A percentile compares a stretch with the other conserved stretches of the same genome.
These are phyloP conservation scores for Aspergillus coremiiformis DNA, from an alignment of 495 filamentous ascomycete species.

Conservation along the genomic window DNA sequence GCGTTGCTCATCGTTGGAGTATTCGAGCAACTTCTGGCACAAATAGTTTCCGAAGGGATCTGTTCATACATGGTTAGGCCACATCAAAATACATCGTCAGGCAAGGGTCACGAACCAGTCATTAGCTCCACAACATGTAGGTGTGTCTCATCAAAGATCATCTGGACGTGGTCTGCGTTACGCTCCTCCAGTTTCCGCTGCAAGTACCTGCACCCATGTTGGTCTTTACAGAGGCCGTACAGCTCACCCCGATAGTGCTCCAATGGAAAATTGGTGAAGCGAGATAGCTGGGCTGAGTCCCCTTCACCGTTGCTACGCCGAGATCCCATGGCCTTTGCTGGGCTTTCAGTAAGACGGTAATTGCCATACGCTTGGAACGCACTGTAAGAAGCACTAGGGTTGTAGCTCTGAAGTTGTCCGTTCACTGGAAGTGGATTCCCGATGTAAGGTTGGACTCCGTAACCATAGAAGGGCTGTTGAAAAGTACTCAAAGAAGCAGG, in stretches of 20 bases:
- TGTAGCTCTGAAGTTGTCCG: slow-evolving; percentile 24
- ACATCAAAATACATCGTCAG: background rate
- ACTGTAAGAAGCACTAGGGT: slow-evolving; percentile 18
- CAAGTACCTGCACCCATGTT: slow-evolving; percentile 90
- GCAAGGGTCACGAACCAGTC: slow-evolving; percentile 54
- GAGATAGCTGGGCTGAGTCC: slow-evolving; percentile 40
- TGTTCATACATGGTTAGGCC: slow-evolving; percentile 16
- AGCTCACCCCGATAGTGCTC: slow-evolving; percentile 73
- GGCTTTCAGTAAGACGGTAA: slow-evolving; percentile 29
- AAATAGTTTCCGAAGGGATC: slow-evolving; percentile 98
- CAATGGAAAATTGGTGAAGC: slow-evolving; percentile 71
- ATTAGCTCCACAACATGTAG: slow-evolving; percentile 91
- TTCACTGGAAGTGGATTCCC: slow-evolving; percentile 20
- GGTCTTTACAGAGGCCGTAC: slow-evolving; percentile 87
- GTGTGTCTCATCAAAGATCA: slow-evolving; percentile 90
- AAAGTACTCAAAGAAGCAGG: slow-evolving; percentile 20
- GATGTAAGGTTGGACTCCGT: slow-evolving; percentile 29
- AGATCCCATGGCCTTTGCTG: slow-evolving; percentile 18
- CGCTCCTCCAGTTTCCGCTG: slow-evolving; percentile 96
- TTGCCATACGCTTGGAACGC: slow-evolving; percentile 26
- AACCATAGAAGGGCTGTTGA: slow-evolving; percentile 27
- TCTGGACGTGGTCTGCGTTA: slow-evolving; percentile 70
- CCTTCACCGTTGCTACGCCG: slow-evolving; percentile 27
- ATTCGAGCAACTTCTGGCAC: slow-evolving; percentile 93
- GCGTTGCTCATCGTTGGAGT: slow-evolving; percentile 86